Evolutionary conservation across 2,329 filamentous ascomycete species (phyloP).

Genomic region (Monilinia aucupariae): DNA sequence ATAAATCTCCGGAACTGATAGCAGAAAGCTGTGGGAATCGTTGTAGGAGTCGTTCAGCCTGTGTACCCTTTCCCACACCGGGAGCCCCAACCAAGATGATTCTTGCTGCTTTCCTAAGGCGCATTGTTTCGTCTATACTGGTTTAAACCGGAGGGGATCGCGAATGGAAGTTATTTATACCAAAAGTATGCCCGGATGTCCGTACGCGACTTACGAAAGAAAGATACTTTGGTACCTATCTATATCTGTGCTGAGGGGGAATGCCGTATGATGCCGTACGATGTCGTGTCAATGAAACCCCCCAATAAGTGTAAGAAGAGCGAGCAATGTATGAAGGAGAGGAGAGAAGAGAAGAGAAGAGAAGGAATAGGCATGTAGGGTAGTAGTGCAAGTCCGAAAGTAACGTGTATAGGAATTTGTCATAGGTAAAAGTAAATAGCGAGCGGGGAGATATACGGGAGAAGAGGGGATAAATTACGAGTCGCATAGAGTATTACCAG

Average conservation of each 20-base stretch:
- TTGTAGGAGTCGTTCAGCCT: slow-evolving; percentile 80
- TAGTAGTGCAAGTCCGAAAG: too few species aligned
- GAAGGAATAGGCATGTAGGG: background rate
- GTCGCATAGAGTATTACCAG: too few species aligned
- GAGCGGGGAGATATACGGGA: too few species aligned
- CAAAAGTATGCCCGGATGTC: slow-evolving; percentile 4
- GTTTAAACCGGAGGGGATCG: background rate
- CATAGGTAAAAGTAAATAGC: too few species aligned
- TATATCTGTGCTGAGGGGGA: background rate
- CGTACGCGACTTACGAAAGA: slow-evolving; percentile 4
- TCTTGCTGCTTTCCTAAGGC: slow-evolving; percentile 74
- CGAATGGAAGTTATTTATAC: background rate
- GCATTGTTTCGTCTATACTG: slow-evolving; percentile 42
- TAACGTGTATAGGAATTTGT: too few species aligned
- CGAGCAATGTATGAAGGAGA: background rate
- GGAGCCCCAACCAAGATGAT: slow-evolving; percentile 93
- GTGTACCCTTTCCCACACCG: slow-evolving; percentile 89
- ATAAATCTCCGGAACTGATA: slow-evolving; percentile 88
- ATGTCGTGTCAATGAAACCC: background rate
- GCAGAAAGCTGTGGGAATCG: slow-evolving; percentile 84
- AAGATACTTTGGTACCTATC: background rate
- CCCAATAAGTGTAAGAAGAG: too few species aligned
- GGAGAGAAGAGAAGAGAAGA: background rate
- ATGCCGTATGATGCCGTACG: background rate
- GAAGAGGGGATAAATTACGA: background rate